Base-by-base conservation (phyloP, 2,329 filamentous ascomycete species). In the Fusarium albosuccineum region DNA sequence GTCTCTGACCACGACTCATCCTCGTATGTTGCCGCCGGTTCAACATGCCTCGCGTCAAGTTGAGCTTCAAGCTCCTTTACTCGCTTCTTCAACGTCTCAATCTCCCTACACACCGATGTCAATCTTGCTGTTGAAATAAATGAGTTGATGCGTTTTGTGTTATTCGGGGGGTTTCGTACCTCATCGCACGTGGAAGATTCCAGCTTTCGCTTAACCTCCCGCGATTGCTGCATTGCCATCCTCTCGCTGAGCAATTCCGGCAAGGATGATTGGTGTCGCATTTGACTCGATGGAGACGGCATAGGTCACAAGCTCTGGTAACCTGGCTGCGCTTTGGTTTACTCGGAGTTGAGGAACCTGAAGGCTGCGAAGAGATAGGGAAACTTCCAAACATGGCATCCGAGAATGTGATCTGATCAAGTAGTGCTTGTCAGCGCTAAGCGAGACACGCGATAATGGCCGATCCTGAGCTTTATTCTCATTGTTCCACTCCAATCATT, bases 41-140 rank as follows among this genome's bases (percentile, higher is more conserved):
- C 49, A 30, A 14, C 14, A 6, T 33, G 16, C 11, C 26, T 17
- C 4, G 26, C 49, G 2, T 52, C 26, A 14, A 52, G 37, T 11
- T 33, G 49, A 33, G 37, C 16, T 29, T 52, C 49, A 8, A 52
- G 36, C 8, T 52, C 49, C 7, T 41, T 52, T 5, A 52, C 49
- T 16, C 49, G 49, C 10, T 26, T 22, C 17, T 39, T 29, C 1
- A 49, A 9, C 9, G 5, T 17, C 34, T 36, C 45, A 2, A 49
- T 49, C 17, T 49, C 45, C 16, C 45, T 49, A n/a, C 10, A 4
- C 1, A 29, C 11, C 17, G 1, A 22, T 22, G 45, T 49, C 17
- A 49, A 49, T 11, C 22, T 30, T 5, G 30, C 14, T 34, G 6
- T 33, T 33, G 5, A n/a, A 22, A 2, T 34, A 6, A 2, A 5